Base-by-base conservation (phyloP, 2,329 filamentous ascomycete species). In the Passalora sequoiae region DNA sequence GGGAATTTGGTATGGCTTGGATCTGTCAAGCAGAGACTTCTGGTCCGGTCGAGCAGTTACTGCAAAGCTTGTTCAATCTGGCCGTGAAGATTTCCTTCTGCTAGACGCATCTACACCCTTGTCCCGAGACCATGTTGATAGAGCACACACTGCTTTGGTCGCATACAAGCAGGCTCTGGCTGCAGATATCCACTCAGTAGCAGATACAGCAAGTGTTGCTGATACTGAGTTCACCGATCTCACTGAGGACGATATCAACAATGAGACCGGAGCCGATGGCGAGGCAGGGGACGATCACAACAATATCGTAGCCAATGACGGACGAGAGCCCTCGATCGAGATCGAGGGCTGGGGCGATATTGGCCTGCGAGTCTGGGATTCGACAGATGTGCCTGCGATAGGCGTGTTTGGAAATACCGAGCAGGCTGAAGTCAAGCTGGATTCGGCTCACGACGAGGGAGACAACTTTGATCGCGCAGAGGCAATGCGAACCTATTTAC, bases 11-110 rank as follows among this genome's bases (percentile, higher is more conserved):
- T 17, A 28, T 15, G 38, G 38, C 19, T 16, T 40, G 1, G 19
- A 17, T 4, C 15, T 17, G 6, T 21, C 20, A 9, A 31, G 27
- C 6, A 40, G 31, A 24, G 17, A 17, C 12, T 40, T 40, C 27
- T 40, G 38, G 38, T 7, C 17, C 10, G 13, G 27, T 7, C 15
- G 38, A 6, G 38, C 38, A 7, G 27, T 24, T 15, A 40, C 38
- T 6, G 38, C 38, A 7, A 40, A 17, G 31, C 17, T 40, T 10
- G 16, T 40, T 10, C 15, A 7, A 22, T n/a, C n/a, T n/a, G 19
- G 22, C 16, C 25, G 21, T 21, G 38, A 29, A 19, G 16, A 30
- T 7, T 40, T 40, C 27, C 27, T 40, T 21, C 38, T 40, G 10
- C 7, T 27, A 5, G 27, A 40, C 31, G 38, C 5, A 4, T 40